These are phyloP conservation scores for Calycina marina DNA, from an alignment of 2,329 filamentous ascomycete species.

Conservation along the genomic window DNA sequence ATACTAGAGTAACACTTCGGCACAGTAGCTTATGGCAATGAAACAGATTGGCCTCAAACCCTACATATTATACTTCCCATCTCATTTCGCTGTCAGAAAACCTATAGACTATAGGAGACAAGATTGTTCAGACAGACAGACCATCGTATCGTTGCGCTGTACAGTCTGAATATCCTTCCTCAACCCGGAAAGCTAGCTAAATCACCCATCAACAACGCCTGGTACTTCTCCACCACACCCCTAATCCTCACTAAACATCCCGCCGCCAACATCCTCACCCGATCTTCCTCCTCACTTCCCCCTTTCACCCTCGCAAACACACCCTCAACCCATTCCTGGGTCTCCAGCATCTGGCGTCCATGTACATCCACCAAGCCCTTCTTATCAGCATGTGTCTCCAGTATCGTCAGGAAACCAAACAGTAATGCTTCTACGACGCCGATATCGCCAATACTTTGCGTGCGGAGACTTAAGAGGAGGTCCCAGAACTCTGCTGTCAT, in stretches of 20 bases:
- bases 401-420: slow-evolving; percentile 61
- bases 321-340: slow-evolving; percentile 67
- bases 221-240: slow-evolving; percentile 72
- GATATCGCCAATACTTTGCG: slow-evolving; percentile 43
- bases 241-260: slow-evolving; percentile 63
- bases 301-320: slow-evolving; percentile 46
- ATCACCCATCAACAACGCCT: slow-evolving; percentile 61
- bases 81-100: too few relatives aligned
- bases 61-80: too few relatives aligned
- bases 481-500: slow-evolving; percentile 78
- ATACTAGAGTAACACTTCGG: too few relatives aligned
- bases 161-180: not conserved
- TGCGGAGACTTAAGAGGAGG: slow-evolving; percentile 60
- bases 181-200: slow-evolving; percentile 28
- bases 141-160: too few relatives aligned
- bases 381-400: slow-evolving; percentile 71
- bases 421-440: slow-evolving; percentile 60
- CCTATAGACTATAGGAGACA: too few relatives aligned
- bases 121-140: too few relatives aligned
- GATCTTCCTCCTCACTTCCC: slow-evolving; percentile 54
- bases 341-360: slow-evolving; percentile 67
- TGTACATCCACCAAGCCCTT: slow-evolving; percentile 58
- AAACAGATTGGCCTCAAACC: too few relatives aligned
- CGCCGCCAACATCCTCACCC: slow-evolving; percentile 64
- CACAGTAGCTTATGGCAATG: too few relatives aligned